These are phyloP conservation scores for Boletus bicolor DNA, from an alignment of 768 basidiomycete genomes.

Conservation along the genomic window DNA sequence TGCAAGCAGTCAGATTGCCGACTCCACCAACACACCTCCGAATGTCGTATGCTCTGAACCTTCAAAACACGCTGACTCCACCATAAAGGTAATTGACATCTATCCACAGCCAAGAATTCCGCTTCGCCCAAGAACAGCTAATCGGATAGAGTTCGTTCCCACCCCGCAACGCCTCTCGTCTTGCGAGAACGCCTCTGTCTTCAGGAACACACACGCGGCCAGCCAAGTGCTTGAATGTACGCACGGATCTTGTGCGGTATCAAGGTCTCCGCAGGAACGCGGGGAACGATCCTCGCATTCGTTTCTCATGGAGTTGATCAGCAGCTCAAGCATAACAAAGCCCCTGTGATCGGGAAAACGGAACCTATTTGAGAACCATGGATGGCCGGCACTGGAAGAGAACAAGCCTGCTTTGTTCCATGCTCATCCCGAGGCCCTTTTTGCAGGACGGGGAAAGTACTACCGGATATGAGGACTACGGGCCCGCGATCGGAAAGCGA, in stretches of 20 bases:
- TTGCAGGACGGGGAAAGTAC: slow-evolving; percentile 5
- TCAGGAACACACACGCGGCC: slow-evolving; percentile 12
- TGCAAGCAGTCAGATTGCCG: neutral
- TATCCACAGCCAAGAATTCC: neutral
- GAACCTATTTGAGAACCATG: neutral
- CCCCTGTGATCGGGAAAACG: neutral
- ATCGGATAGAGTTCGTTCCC: slow-evolving; percentile 21
- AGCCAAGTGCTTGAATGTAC: slow-evolving; percentile 24
- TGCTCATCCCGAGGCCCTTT: slow-evolving; percentile 23
- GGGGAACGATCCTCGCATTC: slow-evolving; percentile 18
- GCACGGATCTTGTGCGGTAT: slow-evolving; percentile 36
- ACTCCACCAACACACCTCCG: slow-evolving; percentile 9
- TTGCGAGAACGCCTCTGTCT: slow-evolving; percentile 8
- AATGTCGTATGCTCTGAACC: slow-evolving; percentile 8
- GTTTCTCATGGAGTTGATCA: slow-evolving; percentile 22
- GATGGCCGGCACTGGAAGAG: neutral
- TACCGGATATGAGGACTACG: neutral
- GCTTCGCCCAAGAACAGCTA: slow-evolving; percentile 2
- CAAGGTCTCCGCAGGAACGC: slow-evolving; percentile 12
- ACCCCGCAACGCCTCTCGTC: slow-evolving; percentile 20
- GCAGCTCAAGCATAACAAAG: neutral
- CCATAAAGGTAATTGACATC: slow-evolving; percentile 3
- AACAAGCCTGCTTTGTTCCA: slow-evolving; percentile 33
- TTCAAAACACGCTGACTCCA: slow-evolving; percentile 16
- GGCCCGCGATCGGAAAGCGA: neutral